Evolutionary conservation across 257 asterid genomes (phyloP).

Genomic region (Vinca minor): DNA sequence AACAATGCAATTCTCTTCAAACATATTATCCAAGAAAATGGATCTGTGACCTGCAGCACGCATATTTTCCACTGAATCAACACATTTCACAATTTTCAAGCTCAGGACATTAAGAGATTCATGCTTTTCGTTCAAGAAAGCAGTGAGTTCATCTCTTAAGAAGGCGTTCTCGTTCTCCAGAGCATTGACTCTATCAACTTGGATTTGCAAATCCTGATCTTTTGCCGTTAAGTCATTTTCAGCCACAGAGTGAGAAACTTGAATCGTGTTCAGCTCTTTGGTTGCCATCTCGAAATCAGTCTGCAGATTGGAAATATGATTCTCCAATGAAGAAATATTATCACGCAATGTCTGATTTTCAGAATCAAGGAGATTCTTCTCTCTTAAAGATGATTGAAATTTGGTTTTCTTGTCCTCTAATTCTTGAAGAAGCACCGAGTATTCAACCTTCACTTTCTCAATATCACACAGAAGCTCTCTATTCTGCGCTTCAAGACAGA

Average conservation of each 20-base stretch:
- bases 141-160: slow-evolving; percentile 45
- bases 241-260: slow-evolving; percentile 31
- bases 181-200: slow-evolving; percentile 29
- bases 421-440: slow-evolving; percentile 41
- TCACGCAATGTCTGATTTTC: slow-evolving; percentile 35
- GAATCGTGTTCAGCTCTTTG: slow-evolving; percentile 13
- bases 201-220: slow-evolving; percentile 34
- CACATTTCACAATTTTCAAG: slow-evolving; percentile 24
- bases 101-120: slow-evolving; percentile 22
- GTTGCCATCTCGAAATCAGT: slow-evolving; percentile 24
- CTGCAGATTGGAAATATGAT: slow-evolving; percentile 33
- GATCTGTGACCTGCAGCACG: slow-evolving; percentile 31
- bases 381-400: slow-evolving; percentile 29
- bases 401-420: slow-evolving; percentile 40
- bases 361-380: slow-evolving; percentile 15
- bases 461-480: slow-evolving; percentile 35
- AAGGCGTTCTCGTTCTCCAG: slow-evolving; percentile 35
- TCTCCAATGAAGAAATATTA: slow-evolving; percentile 28
- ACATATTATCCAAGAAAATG: slow-evolving; percentile 29
- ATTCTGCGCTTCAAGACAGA: slow-evolving; percentile 49
- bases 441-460: slow-evolving; percentile 32
- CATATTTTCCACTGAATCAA: slow-evolving; percentile 18
- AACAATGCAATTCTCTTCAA: slow-evolving; percentile 34
- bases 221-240: slow-evolving; percentile 28
- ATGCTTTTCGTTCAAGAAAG: slow-evolving; percentile 24